phyloP scores from a whole-genome alignment of 306 rosid species.

The Malus sylvestris region DNA sequence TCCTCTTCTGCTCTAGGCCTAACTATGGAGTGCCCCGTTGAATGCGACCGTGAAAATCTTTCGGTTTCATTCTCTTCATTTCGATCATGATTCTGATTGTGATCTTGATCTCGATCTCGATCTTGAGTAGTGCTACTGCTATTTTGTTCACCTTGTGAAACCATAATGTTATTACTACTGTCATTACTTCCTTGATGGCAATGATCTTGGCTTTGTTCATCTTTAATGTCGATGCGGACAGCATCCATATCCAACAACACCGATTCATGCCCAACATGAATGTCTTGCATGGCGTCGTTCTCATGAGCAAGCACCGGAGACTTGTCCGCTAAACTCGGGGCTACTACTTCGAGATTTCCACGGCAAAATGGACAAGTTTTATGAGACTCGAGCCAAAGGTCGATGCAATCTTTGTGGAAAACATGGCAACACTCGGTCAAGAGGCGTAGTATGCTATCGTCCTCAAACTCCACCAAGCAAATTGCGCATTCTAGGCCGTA shows the following conservation, averaged over 20 bases:
- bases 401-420: slow-evolving; percentile 75
- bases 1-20: slow-evolving; percentile 25
- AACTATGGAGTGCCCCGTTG: slow-evolving; percentile 72
- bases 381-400: slow-evolving; percentile 63
- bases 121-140: not conserved
- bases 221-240: slow-evolving; percentile 34
- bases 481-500: slow-evolving; percentile 53
- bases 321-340: not conserved
- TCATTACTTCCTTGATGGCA: not conserved
- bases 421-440: slow-evolving; percentile 58
- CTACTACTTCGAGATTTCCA: slow-evolving; percentile 34
- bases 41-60: slow-evolving; percentile 43
- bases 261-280: not conserved
- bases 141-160: not conserved
- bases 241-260: not conserved
- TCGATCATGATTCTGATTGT: not conserved
- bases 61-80: not conserved
- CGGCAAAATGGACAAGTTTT: slow-evolving; percentile 85
- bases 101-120: too few relatives aligned
- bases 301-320: not conserved
- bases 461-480: slow-evolving; percentile 59
- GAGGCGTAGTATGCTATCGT: slow-evolving; percentile 45
- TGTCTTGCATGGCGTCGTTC: not conserved
- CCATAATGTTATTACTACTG: not conserved
- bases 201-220: not conserved